Evolutionary conservation across 306 rosid genomes (phyloP).

Genomic region (Cicer cuneatum): DNA sequence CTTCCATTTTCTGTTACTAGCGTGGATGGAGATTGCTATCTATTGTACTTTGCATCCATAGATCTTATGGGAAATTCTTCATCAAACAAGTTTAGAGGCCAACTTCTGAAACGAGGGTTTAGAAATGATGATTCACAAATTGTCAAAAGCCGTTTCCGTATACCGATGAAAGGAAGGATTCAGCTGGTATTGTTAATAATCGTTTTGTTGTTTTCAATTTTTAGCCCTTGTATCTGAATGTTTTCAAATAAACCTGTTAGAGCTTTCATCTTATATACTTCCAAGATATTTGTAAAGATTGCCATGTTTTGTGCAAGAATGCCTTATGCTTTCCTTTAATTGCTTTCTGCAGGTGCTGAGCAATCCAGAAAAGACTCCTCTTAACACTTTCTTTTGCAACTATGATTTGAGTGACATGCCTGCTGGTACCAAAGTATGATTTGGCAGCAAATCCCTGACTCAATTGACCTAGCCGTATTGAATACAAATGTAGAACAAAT

Average conservation of each 20-base stretch:
- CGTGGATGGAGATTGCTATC: constrained; percentile 84
- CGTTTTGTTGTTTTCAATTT: constrained; percentile 35
- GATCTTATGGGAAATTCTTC: constrained; percentile 69
- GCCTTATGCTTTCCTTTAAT: constrained; percentile 31
- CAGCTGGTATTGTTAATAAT: constrained; percentile 72
- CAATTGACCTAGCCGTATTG: not conserved
- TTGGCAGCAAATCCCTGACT: constrained; percentile 15
- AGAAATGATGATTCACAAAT: constrained; percentile 71
- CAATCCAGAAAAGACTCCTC: constrained; percentile 98
- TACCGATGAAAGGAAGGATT: constrained; percentile 94
- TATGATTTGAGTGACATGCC: constrained; percentile 98
- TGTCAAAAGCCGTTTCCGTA: constrained; percentile 78
- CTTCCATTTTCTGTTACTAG: constrained; percentile 95
- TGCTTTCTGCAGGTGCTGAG: constrained; percentile 80
- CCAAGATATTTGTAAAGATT: constrained; percentile 4
- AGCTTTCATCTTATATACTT: constrained; percentile 20
- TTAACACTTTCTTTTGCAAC: constrained; percentile 97
- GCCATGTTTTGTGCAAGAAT: constrained; percentile 1
- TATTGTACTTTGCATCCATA: constrained; percentile 84
- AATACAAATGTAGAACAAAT: too few relatives aligned
- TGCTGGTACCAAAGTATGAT: constrained; percentile 90
- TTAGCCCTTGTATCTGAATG: constrained; percentile 44
- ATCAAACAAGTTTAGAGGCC: constrained; percentile 60
- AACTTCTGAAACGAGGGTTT: constrained; percentile 60
- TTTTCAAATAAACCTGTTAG: constrained; percentile 12